phyloP scores from a whole-genome alignment of 2,329 filamentous ascomycete genomes.

The Fusarium nanum region DNA sequence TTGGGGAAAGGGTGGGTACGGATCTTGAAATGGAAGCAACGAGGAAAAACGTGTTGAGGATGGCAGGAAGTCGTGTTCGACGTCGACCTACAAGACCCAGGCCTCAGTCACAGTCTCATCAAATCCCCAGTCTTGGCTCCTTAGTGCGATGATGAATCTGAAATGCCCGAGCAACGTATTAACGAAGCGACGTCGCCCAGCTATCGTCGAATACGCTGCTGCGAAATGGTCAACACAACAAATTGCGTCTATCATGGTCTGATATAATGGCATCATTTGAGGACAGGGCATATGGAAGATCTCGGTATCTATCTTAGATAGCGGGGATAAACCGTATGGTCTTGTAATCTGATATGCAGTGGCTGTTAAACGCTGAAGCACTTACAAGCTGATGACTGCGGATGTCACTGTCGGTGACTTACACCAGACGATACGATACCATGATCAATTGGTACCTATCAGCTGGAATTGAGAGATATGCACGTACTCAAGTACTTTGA shows the following conservation, averaged over 20 bases:
- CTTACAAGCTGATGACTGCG: slow-evolving; percentile 1
- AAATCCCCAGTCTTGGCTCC: not conserved
- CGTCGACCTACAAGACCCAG: slow-evolving; percentile 33
- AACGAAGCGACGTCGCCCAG: slow-evolving; percentile 22
- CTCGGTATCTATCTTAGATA: slow-evolving; percentile 22
- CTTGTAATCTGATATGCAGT: slow-evolving; percentile 30
- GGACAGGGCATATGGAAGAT: slow-evolving; percentile 20
- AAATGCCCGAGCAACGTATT: slow-evolving; percentile 3
- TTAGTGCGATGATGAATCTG: slow-evolving; percentile 7
- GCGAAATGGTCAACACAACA: slow-evolving; percentile 27
- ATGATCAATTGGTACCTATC: not conserved
- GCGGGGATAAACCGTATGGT: slow-evolving; percentile 13
- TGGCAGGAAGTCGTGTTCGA: slow-evolving; percentile 24
- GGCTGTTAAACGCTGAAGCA: slow-evolving; percentile 20
- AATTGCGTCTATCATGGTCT: slow-evolving; percentile 41
- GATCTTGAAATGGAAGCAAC: slow-evolving; percentile 16
- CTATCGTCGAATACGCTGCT: slow-evolving; percentile 38
- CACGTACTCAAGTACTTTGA: not conserved
- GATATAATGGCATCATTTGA: slow-evolving; percentile 39
- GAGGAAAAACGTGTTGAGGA: slow-evolving; percentile 42
- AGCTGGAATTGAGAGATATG: not conserved
- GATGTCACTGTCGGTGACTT: not conserved
- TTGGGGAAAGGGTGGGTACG: slow-evolving; percentile 48
- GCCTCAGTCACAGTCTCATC: not conserved
- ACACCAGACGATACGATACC: not conserved